phyloP scores from a whole-genome alignment of 2,329 filamentous ascomycete species.

The Dendryphion nanum region DNA sequence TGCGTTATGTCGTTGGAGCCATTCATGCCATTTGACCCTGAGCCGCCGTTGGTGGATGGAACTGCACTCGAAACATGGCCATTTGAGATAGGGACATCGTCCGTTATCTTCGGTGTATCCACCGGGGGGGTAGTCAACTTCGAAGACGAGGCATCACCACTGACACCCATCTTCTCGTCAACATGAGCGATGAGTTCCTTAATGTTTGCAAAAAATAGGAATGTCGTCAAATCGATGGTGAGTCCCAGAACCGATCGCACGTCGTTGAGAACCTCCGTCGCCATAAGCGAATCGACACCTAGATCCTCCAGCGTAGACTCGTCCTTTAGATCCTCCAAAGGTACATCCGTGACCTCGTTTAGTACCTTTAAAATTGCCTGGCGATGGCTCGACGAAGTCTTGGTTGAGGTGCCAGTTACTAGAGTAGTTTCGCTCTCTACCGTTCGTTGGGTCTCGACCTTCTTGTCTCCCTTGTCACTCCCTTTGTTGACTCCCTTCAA shows the following conservation, averaged over 20 bases:
- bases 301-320: constrained; percentile 15
- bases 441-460: background rate
- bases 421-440: background rate
- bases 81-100: background rate
- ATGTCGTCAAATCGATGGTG: constrained; percentile 7
- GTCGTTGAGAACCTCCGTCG: constrained; percentile 33
- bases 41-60: background rate
- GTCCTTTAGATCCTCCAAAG: constrained; percentile 2
- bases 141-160: background rate
- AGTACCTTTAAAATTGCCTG: constrained; percentile 2
- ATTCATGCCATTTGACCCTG: background rate
- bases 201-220: constrained; percentile 2
- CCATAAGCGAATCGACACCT: constrained; percentile 41
- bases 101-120: background rate
- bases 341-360: constrained; percentile 5
- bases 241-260: constrained; percentile 15
- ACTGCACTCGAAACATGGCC: no score
- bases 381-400: background rate
- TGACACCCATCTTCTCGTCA: background rate
- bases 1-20: background rate
- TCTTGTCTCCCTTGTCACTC: background rate
- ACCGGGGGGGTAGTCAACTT: background rate
- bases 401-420: background rate
- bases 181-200: background rate
- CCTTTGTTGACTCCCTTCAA: constrained; percentile 1